These are phyloP conservation scores for Collybiopsis confluens DNA, from an alignment of 768 basidiomycete species.

Conservation along the genomic window DNA sequence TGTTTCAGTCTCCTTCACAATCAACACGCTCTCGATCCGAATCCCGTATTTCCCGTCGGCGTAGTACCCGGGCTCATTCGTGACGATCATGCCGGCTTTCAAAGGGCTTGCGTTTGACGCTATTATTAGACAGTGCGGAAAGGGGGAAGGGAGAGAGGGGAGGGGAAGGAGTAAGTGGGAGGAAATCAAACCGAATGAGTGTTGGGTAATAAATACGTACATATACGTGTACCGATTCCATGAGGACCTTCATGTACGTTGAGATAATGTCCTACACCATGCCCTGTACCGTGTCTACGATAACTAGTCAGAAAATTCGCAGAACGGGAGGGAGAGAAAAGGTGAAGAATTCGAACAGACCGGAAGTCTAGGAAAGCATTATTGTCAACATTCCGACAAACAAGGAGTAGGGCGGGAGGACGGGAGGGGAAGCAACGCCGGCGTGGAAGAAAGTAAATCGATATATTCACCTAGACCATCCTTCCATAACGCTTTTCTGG, in stretches of 20 bases:
- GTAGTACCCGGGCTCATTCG: constrained; percentile 94
- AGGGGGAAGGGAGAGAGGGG: background rate
- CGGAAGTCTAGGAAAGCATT: constrained; percentile 45
- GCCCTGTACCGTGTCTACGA: constrained; percentile 83
- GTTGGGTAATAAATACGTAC: constrained; percentile 12
- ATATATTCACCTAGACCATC: constrained; percentile 71
- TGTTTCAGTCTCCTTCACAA: constrained; percentile 69
- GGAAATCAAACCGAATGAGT: no score
- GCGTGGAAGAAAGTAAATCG: no score
- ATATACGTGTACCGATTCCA: constrained; percentile 43
- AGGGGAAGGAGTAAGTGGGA: no score
- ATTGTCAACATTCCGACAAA: background rate
- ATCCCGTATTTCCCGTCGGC: constrained; percentile 89
- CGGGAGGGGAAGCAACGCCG: no score
- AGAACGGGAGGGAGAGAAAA: no score
- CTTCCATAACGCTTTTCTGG: constrained; percentile 75
- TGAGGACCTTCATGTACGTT: constrained; percentile 91
- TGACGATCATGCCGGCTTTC: constrained; percentile 85
- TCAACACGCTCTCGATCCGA: constrained; percentile 85
- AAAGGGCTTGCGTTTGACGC: constrained; percentile 68
- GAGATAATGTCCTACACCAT: constrained; percentile 91
- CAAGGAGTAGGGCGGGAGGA: no score
- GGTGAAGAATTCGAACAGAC: constrained; percentile 24
- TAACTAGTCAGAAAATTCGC: background rate
- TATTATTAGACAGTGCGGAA: no score